Evolutionary conservation across 495 filamentous ascomycete genomes (phyloP).

Genomic region (Penicillium pulvis): DNA sequence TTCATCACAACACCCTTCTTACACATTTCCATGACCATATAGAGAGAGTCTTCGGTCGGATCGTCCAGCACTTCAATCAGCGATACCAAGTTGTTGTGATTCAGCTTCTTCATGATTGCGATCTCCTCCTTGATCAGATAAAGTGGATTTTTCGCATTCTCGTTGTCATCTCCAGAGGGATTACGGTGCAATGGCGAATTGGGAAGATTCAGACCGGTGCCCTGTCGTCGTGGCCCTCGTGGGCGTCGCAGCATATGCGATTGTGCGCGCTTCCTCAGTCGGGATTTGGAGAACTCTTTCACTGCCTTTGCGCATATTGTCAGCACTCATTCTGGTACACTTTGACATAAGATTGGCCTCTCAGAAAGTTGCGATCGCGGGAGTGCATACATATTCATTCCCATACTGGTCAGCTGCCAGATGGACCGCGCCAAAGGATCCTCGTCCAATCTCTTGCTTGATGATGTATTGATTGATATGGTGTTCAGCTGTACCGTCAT

Average conservation of each 20-base stretch:
- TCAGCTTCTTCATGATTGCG: conserved; percentile 98
- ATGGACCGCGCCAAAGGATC: conserved; percentile 94
- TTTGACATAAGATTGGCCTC: not conserved
- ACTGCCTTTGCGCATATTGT: conserved; percentile 63
- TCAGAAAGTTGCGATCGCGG: not conserved
- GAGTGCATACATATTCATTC: conserved; percentile 78
- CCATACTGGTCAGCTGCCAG: conserved; percentile 89
- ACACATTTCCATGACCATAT: conserved; percentile 99
- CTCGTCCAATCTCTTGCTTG: conserved; percentile 91
- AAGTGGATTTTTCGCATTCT: conserved; percentile 74
- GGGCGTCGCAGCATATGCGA: conserved; percentile 83
- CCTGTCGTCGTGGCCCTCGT: conserved; percentile 53
- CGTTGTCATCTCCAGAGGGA: conserved; percentile 48
- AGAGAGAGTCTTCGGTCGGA: conserved; percentile 90
- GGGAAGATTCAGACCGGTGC: conserved; percentile 56
- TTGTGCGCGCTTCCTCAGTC: conserved; percentile 88
- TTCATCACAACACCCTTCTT: conserved; percentile 98
- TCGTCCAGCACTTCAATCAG: conserved; percentile 95
- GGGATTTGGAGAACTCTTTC: conserved; percentile 95
- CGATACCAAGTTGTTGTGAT: conserved; percentile 90
- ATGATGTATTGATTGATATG: conserved; percentile 94
- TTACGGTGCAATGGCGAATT: conserved; percentile 57
- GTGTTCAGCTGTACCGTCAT: conserved; percentile 76
- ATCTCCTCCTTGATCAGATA: conserved; percentile 94
- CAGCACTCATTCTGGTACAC: not conserved